These are phyloP conservation scores for Andrographis paniculata DNA, from an alignment of 305 asterid genomes.

Conservation along the genomic window DNA sequence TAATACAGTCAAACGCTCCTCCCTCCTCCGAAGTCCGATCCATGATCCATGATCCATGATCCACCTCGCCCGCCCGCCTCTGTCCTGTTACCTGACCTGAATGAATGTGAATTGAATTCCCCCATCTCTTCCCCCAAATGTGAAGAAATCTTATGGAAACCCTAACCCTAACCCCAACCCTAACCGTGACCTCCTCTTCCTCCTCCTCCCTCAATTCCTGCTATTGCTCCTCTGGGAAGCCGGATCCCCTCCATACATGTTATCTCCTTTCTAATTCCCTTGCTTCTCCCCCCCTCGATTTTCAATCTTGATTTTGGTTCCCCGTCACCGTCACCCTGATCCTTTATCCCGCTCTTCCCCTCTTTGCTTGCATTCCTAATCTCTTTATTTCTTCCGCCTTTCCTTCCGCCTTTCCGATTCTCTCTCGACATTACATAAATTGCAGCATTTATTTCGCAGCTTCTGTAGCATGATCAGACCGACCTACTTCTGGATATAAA, in stretches of 20 bases:
- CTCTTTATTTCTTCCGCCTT: not conserved
- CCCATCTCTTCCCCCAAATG: constrained; percentile 19
- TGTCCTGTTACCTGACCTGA: not conserved
- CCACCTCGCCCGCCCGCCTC: no score
- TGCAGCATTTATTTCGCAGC: no score
- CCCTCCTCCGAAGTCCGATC: no score
- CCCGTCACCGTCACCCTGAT: constrained; percentile 20
- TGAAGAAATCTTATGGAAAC: constrained; percentile 58
- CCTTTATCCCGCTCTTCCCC: not conserved
- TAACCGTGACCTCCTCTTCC: no score
- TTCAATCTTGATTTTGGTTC: constrained; percentile 23
- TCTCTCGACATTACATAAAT: no score
- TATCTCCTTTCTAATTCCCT: constrained; percentile 18
- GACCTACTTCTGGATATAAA: no score
- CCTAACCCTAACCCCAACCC: constrained; percentile 78
- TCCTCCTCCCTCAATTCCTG: no score
- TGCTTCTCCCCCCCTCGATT: constrained; percentile 44
- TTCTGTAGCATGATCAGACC: no score
- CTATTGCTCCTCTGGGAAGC: constrained; percentile 32
- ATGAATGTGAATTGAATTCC: no score
- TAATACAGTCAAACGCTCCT: no score
- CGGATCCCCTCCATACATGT: constrained; percentile 20
- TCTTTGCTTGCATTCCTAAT: constrained; percentile 6
- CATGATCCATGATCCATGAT: no score
- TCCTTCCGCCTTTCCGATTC: not conserved